Evolutionary conservation across 805 yeast genomes (phyloP).

Genomic region (Saturnispora zaruensis): DNA sequence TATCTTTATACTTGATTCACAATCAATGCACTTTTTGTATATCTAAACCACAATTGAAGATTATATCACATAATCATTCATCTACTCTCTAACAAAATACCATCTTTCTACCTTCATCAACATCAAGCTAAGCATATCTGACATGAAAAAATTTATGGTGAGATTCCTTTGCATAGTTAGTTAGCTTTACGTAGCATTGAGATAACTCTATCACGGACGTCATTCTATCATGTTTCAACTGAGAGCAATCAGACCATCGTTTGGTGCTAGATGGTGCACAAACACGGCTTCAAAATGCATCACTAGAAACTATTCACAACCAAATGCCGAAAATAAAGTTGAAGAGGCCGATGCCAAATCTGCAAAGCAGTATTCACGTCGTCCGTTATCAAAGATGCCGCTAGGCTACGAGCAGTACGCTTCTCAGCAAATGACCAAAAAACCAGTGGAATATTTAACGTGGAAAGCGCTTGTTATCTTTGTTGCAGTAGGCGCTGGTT

Average conservation of each 20-base stretch:
- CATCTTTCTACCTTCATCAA: neutral
- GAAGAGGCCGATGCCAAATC: neutral
- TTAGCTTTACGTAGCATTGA: neutral
- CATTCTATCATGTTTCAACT: neutral
- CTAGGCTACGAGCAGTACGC: slow-evolving; percentile 43
- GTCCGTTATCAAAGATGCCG: slow-evolving; percentile 75
- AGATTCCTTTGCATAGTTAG: neutral
- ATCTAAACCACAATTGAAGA: too few relatives aligned
- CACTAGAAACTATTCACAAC: neutral
- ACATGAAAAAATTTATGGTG: neutral
- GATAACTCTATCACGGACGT: neutral
- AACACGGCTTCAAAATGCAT: neutral
- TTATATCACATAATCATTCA: too few relatives aligned
- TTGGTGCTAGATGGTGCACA: neutral
- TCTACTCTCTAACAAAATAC: too few relatives aligned
- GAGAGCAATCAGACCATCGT: neutral
- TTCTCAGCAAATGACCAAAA: slow-evolving; percentile 23
- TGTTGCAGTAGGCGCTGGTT: slow-evolving; percentile 58
- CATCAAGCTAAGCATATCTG: neutral
- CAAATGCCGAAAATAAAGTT: neutral
- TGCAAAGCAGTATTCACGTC: slow-evolving; percentile 17
- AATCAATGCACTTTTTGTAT: neutral
- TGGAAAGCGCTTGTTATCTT: slow-evolving; percentile 78
- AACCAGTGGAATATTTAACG: slow-evolving; percentile 61
- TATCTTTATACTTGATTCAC: neutral